Evolutionary conservation across 164 flowering plant species (phyloP).

Genomic region (Taxillus chinensis): DNA sequence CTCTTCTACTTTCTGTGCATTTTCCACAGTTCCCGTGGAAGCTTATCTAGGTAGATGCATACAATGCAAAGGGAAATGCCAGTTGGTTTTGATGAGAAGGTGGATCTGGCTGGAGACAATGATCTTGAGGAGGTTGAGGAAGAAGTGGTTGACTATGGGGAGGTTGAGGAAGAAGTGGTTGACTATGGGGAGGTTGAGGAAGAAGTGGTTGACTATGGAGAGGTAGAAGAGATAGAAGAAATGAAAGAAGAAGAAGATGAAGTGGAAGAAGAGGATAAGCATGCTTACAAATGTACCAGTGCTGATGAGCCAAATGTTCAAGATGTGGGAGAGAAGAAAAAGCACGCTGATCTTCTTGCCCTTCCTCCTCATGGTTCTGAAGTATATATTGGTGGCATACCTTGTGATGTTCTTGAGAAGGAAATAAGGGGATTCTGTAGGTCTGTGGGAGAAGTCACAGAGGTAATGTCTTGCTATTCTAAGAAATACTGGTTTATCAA

Average conservation of each 20-base stretch:
- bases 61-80: not conserved
- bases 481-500: not conserved
- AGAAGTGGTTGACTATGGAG: conserved; percentile 48
- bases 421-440: conserved; percentile 58
- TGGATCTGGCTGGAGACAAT: conserved; percentile 47
- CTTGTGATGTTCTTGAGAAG: conserved; percentile 56
- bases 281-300: conserved; percentile 14
- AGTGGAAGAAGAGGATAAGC: conserved; percentile 41
- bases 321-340: conserved; percentile 42
- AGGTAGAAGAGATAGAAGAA: conserved; percentile 26
- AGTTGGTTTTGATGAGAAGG: conserved; percentile 38
- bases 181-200: conserved; percentile 20
- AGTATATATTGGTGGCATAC: conserved; percentile 74
- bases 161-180: conserved; percentile 35
- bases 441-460: conserved; percentile 50
- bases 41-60: not conserved
- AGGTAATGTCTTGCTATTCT: not conserved
- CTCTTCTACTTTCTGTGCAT: not conserved
- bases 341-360: conserved; percentile 76
- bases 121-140: conserved; percentile 50
- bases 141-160: conserved; percentile 70
- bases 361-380: conserved; percentile 95
- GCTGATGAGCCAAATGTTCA: conserved; percentile 23
- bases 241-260: conserved; percentile 44
- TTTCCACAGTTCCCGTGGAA: not conserved